phyloP scores from a whole-genome alignment of 768 basidiomycete genomes.

The Tephrocybe sp. region DNA sequence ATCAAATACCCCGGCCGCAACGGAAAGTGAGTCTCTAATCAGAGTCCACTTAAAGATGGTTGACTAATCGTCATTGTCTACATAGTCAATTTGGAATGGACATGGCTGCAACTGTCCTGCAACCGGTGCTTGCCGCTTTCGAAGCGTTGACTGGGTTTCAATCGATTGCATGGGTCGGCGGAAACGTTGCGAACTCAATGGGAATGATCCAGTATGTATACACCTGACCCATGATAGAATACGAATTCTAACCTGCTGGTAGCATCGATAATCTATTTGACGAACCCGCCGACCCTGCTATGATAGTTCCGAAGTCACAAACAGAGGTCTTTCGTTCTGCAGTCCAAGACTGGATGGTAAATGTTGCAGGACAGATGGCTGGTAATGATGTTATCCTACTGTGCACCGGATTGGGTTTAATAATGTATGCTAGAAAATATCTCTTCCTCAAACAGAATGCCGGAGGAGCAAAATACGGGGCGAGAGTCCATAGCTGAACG shows the following conservation, averaged over 20 bases:
- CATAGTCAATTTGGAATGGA: not conserved
- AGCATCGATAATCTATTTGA: not conserved
- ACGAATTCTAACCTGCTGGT: no score
- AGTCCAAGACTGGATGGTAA: constrained; percentile 3
- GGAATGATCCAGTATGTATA: constrained; percentile 1
- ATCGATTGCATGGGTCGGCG: constrained; percentile 2
- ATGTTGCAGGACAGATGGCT: not conserved
- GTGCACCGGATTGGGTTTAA: no score
- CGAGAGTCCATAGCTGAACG: no score
- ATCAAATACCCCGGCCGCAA: not conserved
- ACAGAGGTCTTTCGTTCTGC: not conserved
- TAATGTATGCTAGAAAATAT: no score
- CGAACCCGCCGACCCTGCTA: not conserved
- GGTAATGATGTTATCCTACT: not conserved
- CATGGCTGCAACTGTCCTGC: not conserved
- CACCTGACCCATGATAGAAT: no score
- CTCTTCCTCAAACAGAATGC: no score
- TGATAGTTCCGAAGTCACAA: constrained; percentile 1
- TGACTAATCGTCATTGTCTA: no score
- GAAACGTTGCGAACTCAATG: not conserved
- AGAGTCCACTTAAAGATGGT: no score
- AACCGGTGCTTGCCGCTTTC: constrained; percentile 5
- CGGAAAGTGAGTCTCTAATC: not conserved
- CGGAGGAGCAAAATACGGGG: no score
- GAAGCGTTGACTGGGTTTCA: constrained; percentile 3